phyloP scores from a whole-genome alignment of 495 filamentous ascomycete genomes.

The Lepraria neglecta region DNA sequence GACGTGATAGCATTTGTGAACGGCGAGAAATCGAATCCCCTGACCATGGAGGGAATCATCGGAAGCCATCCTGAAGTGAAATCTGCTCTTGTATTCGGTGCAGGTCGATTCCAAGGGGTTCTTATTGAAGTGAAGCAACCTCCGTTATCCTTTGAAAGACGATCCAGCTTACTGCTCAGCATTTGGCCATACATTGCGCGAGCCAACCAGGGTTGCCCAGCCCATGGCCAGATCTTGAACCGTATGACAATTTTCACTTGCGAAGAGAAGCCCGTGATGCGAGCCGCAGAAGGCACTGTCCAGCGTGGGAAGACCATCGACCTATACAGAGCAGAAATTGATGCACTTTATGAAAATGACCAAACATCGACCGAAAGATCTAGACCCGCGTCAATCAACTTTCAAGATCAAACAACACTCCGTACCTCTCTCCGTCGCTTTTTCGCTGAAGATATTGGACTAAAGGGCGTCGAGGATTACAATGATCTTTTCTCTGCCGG shows the following conservation, averaged over 20 bases:
- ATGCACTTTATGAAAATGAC: constrained; percentile 38
- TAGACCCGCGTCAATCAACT: background rate
- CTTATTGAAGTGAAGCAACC: constrained; percentile 41
- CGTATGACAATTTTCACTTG: constrained; percentile 13
- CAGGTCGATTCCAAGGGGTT: constrained; percentile 43
- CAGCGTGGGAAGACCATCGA: constrained; percentile 42
- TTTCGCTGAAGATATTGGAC: background rate
- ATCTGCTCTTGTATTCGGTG: constrained; percentile 47
- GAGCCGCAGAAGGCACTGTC: constrained; percentile 51
- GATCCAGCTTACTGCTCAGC: constrained; percentile 22
- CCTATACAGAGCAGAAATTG: constrained; percentile 49
- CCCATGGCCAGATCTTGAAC: constrained; percentile 32
- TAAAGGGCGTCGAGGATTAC: background rate
- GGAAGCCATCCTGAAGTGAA: constrained; percentile 38
- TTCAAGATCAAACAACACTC: constrained; percentile 2
- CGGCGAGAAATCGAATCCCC: constrained; percentile 53
- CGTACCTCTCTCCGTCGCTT: constrained; percentile 2
- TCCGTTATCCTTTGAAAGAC: background rate
- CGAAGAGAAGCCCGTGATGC: constrained; percentile 44
- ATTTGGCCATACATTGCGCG: constrained; percentile 33
- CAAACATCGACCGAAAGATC: background rate
- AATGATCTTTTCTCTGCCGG: constrained; percentile 40
- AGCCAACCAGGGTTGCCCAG: constrained; percentile 44
- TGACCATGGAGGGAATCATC: constrained; percentile 44
- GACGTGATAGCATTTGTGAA: constrained; percentile 54